phyloP scores from a whole-genome alignment of 2,329 filamentous ascomycete species.

The Blastomyces percursus region DNA sequence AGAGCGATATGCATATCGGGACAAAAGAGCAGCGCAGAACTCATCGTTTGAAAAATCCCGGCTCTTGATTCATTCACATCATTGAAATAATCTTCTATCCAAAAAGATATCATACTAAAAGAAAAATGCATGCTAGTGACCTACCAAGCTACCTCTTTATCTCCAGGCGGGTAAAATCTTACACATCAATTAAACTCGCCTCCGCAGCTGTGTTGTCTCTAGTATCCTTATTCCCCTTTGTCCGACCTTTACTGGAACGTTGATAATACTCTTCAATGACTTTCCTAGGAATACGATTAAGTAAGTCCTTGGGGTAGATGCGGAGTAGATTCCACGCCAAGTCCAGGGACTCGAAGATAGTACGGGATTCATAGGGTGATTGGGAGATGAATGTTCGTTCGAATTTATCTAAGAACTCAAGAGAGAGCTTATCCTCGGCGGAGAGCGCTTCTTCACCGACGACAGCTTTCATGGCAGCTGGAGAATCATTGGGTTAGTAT shows the following conservation, averaged over 20 bases:
- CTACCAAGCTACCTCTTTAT: not conserved
- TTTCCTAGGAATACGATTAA: slow-evolving; percentile 87
- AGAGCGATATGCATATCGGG: not conserved
- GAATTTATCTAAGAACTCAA: slow-evolving; percentile 98
- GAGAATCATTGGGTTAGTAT: slow-evolving; percentile 5
- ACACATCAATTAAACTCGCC: slow-evolving; percentile 35
- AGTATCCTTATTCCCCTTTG: slow-evolving; percentile 35
- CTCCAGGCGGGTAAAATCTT: slow-evolving; percentile 6
- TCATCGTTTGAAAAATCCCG: not conserved
- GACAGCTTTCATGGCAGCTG: slow-evolving; percentile 95
- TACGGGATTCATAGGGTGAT: slow-evolving; percentile 81
- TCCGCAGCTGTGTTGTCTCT: slow-evolving; percentile 32
- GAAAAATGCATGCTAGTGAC: not conserved
- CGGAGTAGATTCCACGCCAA: slow-evolving; percentile 92
- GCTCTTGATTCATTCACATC: not conserved
- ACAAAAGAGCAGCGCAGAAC: not conserved
- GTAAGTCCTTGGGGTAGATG: slow-evolving; percentile 95
- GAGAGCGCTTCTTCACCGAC: slow-evolving; percentile 96
- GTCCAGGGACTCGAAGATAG: slow-evolving; percentile 87
- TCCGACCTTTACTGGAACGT: slow-evolving; percentile 38
- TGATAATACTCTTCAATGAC: slow-evolving; percentile 74
- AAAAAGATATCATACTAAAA: not conserved
- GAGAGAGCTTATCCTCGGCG: slow-evolving; percentile 89
- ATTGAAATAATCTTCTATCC: not conserved
- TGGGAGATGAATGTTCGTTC: slow-evolving; percentile 91